phyloP scores from a whole-genome alignment of 805 yeast genomes.

The Kodamaea fukazawae region DNA sequence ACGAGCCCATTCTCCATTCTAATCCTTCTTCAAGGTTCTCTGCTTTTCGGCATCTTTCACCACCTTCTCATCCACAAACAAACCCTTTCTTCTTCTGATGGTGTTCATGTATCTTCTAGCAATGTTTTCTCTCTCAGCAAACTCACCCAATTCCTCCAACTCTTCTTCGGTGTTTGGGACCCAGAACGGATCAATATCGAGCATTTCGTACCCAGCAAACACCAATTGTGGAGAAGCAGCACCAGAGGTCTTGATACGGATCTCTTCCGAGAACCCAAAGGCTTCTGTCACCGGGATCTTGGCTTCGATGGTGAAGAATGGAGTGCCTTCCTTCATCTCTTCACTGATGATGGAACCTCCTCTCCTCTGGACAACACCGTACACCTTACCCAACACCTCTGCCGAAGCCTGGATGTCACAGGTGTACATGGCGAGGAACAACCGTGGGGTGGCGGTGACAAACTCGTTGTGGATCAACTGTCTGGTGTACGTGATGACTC shows the following conservation, averaged over 20 bases:
- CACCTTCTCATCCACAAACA: conserved; percentile 85
- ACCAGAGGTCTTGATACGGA: conserved; percentile 89
- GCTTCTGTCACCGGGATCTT: conserved; percentile 91
- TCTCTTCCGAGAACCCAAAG: conserved; percentile 94
- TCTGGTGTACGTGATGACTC: conserved; percentile 69
- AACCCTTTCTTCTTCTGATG: conserved; percentile 82
- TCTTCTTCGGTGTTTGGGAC: conserved; percentile 98
- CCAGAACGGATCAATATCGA: conserved; percentile 97
- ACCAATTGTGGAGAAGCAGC: conserved; percentile 96
- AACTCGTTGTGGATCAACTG: conserved; percentile 70
- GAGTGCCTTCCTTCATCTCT: conserved; percentile 98
- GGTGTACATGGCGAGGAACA: conserved; percentile 87
- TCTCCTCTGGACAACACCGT: conserved; percentile 87
- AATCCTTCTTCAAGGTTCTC: conserved; percentile 77
- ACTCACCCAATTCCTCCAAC: conserved; percentile 87
- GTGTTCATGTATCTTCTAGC: conserved; percentile 84
- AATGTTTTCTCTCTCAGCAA: conserved; percentile 87
- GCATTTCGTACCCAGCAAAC: conserved; percentile 80
- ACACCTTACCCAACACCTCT: conserved; percentile 92
- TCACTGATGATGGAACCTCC: conserved; percentile 84
- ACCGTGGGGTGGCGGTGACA: conserved; percentile 80
- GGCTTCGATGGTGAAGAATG: conserved; percentile 86
- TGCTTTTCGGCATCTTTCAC: conserved; percentile 93
- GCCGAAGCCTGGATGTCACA: conserved; percentile 95
- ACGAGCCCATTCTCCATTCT: conserved; percentile 1